Evolutionary conservation across 2,329 filamentous ascomycete species (phyloP), one percentile per base, ranked within the genome.

Genomic region (Clonostachys rosea): DNA sequence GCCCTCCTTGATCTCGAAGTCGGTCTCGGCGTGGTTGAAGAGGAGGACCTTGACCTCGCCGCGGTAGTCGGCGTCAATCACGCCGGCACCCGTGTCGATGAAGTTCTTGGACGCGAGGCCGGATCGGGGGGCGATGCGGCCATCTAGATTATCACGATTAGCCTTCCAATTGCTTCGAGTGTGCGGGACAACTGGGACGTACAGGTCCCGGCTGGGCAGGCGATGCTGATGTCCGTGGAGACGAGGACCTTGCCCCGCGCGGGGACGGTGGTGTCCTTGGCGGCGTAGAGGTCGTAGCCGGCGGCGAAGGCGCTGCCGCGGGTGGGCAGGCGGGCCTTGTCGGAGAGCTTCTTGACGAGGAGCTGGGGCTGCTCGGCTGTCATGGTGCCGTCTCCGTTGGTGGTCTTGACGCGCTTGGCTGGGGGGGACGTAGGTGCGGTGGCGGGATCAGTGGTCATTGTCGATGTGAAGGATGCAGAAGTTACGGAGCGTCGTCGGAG

Each of bases 1-100:
- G 44, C 92, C 92, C 62, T 87, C 84, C 60, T 86, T 86, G 55
- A 99, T 75, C 54, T 71, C 75, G 62, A 95, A 97, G 64, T 96
- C 91, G 39, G 71, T 70, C 44, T 96, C 91, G 45, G 79, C 79
- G 67, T 95, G 86, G 73, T 99, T 99, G 69, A 97, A 97, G 45
- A 99, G 81, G 55, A 99, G 78, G 24, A 99, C 87, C 75, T 95
- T 96, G 59, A 99, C 86, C 56, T 88, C 88, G 17, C 94, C 94
- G 35, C 94, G 82, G 74, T 99, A 99, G 69, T 99, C 94, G 34
- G 92, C 91, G 67, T 99, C 94, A 59, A 99, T 97, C 54, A 99
- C 94, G 47, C 94, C 94, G 0, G 94, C 94, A 52, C 95, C 91
- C 0, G 89, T 94, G 67, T 96, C 91, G 65, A 99, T 97, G 70